Percentiles rank a stretch among this genome's conserved stretches.
Conservation (phyloP, 495 filamentous ascomycete species). For the Platismatia glauca region DNA sequence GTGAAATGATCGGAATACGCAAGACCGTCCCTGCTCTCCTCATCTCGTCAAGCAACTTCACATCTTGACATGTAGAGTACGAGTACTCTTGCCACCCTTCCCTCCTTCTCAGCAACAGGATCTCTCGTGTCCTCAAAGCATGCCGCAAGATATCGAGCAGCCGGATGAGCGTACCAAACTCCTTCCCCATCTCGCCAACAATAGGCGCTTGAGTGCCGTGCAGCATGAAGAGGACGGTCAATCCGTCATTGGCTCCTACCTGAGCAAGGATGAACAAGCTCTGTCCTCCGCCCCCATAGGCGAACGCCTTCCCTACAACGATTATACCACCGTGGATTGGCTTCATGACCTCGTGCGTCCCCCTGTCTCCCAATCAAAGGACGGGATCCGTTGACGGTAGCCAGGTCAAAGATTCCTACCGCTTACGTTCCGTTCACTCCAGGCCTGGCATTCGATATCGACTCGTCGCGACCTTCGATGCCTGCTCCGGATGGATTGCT, state of each 20-base stretch:
- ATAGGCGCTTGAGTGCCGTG: constrained; percentile 27
- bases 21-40: not conserved
- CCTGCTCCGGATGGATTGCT: constrained; percentile 44
- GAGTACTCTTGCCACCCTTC: not conserved
- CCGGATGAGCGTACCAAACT: constrained; percentile 30
- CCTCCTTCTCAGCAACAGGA: not conserved
- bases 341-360: constrained; percentile 44
- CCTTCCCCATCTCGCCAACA: constrained; percentile 23
- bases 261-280: constrained; percentile 39
- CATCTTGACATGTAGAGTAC: not conserved
- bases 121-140: not conserved
- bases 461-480: constrained; percentile 32
- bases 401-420: constrained; percentile 50
- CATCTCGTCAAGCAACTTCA: not conserved
- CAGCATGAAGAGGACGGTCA: constrained; percentile 30
- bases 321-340: constrained; percentile 52
- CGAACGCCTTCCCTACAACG: constrained; percentile 48
- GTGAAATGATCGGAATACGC: too few relatives aligned
- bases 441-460: constrained; percentile 32
- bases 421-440: constrained; percentile 35
- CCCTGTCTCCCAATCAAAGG: not conserved
- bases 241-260: constrained; percentile 26
- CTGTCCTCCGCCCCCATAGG: constrained; percentile 38
- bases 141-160: constrained; percentile 22
- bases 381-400: constrained; percentile 6